Evolutionary conservation across 129 eudicot genomes (phyloP).

Genomic region (Helichrysum umbraculigerum): DNA sequence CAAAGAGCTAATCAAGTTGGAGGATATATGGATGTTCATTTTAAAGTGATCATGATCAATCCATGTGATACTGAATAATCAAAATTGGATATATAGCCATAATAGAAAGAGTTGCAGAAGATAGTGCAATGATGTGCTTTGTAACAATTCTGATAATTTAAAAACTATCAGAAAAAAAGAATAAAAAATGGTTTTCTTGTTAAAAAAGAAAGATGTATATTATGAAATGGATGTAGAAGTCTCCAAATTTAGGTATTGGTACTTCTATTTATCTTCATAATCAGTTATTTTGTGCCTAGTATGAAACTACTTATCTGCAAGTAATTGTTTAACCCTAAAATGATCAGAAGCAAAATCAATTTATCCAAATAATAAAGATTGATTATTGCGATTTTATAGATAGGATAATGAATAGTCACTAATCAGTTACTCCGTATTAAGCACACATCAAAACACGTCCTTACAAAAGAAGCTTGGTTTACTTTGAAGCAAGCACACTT

Average conservation of each 20-base stretch:
- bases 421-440: not conserved
- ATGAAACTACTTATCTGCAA: too few species aligned
- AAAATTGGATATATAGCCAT: not conserved
- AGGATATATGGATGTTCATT: not conserved
- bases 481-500: not conserved
- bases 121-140: not conserved
- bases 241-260: not conserved
- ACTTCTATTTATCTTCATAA: too few species aligned
- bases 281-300: not conserved
- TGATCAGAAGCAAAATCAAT: not conserved
- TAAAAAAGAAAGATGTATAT: too few species aligned
- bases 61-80: not conserved
- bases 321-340: not conserved
- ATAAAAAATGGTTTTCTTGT: not conserved
- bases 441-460: not conserved
- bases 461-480: not conserved
- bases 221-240: not conserved
- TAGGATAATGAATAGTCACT: not conserved
- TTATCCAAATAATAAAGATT: not conserved
- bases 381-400: not conserved
- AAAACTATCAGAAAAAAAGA: too few species aligned
- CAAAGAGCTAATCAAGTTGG: slow-evolving; percentile 14
- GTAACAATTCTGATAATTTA: not conserved
- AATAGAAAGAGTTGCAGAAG: not conserved
- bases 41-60: not conserved